Evolutionary conservation across 306 rosid species (phyloP).

Genomic region (Lathyrus tuberosus): DNA sequence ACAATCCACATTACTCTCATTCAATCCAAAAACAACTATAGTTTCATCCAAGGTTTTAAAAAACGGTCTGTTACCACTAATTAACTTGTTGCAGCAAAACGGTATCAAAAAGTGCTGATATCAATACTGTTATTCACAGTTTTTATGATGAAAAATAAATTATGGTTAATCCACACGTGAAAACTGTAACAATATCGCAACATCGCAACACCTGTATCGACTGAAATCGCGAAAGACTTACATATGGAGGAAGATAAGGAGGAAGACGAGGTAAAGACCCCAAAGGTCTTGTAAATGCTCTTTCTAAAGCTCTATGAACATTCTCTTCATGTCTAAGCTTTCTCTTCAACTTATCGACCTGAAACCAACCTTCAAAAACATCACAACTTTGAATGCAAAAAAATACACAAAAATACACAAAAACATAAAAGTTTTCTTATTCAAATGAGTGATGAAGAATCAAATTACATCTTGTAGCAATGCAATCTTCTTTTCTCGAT

Average conservation of each 20-base stretch:
- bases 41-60: no score
- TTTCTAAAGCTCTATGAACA: slow-evolving; percentile 96
- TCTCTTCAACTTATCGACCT: slow-evolving; percentile 95
- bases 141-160: no score
- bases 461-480: slow-evolving; percentile 75
- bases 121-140: no score
- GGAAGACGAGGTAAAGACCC: slow-evolving; percentile 99
- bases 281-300: slow-evolving; percentile 93
- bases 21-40: not conserved
- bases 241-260: slow-evolving; percentile 95
- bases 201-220: no score
- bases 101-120: no score
- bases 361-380: slow-evolving; percentile 35
- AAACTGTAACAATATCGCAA: no score
- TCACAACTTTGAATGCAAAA: slow-evolving; percentile 23
- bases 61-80: no score
- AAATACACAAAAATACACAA: not conserved
- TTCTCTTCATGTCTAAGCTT: slow-evolving; percentile 98
- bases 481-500: slow-evolving; percentile 81
- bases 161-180: no score
- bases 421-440: not conserved
- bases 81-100: no score
- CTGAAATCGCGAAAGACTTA: slow-evolving; percentile 37
- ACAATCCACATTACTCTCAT: slow-evolving; percentile 18
- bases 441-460: slow-evolving; percentile 29